phyloP scores from a whole-genome alignment of 495 filamentous ascomycete genomes.

The Aspergillus nanangensis region DNA sequence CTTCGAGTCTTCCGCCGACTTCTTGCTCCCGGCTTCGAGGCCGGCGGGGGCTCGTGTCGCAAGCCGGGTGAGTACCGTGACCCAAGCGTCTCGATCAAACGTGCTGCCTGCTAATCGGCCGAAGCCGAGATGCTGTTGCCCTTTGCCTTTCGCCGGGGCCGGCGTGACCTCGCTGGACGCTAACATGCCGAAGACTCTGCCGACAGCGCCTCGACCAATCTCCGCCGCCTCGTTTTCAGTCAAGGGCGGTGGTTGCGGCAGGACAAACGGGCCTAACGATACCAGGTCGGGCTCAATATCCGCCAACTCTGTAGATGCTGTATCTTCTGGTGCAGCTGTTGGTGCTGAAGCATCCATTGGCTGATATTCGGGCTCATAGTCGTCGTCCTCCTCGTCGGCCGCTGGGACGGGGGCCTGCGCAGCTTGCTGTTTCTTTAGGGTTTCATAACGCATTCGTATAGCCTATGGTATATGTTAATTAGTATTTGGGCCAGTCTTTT shows the following conservation, averaged over 20 bases:
- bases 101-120: conserved; percentile 79
- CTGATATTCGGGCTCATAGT: conserved; percentile 83
- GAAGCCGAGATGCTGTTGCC: conserved; percentile 54
- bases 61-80: conserved; percentile 78
- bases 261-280: conserved; percentile 63
- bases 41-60: conserved; percentile 75
- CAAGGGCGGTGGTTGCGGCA: conserved; percentile 73
- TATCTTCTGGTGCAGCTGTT: conserved; percentile 65
- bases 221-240: conserved; percentile 61
- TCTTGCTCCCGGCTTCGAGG: conserved; percentile 47
- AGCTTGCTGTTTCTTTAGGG: conserved; percentile 38
- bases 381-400: conserved; percentile 77
- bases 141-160: conserved; percentile 39
- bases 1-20: conserved; percentile 20
- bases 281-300: conserved; percentile 50
- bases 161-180: conserved; percentile 61
- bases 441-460: conserved; percentile 45
- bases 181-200: conserved; percentile 74
- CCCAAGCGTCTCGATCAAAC: conserved; percentile 87
- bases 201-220: conserved; percentile 63
- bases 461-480: conserved; percentile 29
- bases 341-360: conserved; percentile 69
- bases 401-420: conserved; percentile 38
- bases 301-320: conserved; percentile 49
- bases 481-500: neutral